phyloP scores from a whole-genome alignment of 805 yeast genomes.

The Pichia deserticola region DNA sequence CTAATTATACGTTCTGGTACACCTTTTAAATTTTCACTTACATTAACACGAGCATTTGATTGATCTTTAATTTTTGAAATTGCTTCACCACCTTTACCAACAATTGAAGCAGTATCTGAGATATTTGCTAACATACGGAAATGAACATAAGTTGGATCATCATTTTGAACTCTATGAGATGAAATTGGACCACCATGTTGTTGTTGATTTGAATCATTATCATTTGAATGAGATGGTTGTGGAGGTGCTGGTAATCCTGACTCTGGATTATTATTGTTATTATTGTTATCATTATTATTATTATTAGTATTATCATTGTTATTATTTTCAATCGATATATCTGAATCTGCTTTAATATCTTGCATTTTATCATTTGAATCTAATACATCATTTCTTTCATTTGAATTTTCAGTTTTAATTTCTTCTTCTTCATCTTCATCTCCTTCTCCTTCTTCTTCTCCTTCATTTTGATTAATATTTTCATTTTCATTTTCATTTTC shows the following conservation, averaged over 20 bases:
- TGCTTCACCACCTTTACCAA: conserved; percentile 75
- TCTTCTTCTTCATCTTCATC: background rate
- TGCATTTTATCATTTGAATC: background rate
- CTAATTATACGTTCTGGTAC: conserved; percentile 69
- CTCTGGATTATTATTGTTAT: no score
- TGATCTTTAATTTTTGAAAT: conserved; percentile 56
- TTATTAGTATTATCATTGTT: no score
- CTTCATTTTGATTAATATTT: no score
- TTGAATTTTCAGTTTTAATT: background rate
- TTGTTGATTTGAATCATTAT: background rate
- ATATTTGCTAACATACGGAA: conserved; percentile 70
- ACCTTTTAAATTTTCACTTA: conserved; percentile 64
- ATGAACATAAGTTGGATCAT: conserved; percentile 56
- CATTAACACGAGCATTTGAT: conserved; percentile 59
- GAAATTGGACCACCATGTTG: conserved; percentile 15
- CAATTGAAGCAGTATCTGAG: conserved; percentile 66
- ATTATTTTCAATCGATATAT: no score
- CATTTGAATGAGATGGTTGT: background rate
- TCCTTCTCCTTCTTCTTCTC: background rate
- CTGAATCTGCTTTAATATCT: background rate
- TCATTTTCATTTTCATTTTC: no score
- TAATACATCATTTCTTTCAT: background rate
- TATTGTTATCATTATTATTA: no score
- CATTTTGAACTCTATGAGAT: conserved; percentile 22
- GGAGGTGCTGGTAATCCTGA: background rate